A percentile compares a stretch with the other conserved stretches of the same genome.
Evolutionary conservation across 129 eudicot genomes (phyloP).

Genomic region (Escallonia herrerae): DNA sequence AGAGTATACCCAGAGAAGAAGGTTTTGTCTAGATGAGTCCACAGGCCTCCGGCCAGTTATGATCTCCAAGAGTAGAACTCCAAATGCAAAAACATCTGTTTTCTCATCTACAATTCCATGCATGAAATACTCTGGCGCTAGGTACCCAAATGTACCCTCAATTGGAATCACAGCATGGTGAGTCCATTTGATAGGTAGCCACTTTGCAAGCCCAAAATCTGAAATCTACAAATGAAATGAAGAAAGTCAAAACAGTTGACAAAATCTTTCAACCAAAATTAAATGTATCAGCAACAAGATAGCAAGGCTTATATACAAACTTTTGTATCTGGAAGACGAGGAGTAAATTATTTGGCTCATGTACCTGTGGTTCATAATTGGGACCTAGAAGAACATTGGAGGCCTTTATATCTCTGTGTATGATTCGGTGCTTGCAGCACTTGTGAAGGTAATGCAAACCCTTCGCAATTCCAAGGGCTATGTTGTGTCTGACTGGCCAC

Average conservation of each 20-base stretch:
- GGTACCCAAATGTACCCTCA: constrained; percentile 92
- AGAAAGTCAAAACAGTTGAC: neutral
- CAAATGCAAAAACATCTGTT: constrained; percentile 83
- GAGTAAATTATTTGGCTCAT: too few species aligned
- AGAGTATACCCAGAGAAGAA: constrained; percentile 67
- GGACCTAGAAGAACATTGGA: constrained; percentile 91
- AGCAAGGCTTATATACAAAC: too few species aligned
- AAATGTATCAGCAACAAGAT: too few species aligned
- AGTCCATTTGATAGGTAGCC: constrained; percentile 85
- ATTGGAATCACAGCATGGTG: constrained; percentile 68
- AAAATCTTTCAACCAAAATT: neutral
- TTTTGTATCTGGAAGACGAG: neutral
- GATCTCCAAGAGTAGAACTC: constrained; percentile 77
- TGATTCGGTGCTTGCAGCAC: constrained; percentile 79
- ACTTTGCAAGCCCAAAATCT: constrained; percentile 92
- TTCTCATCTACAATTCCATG: constrained; percentile 91
- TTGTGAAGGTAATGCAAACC: constrained; percentile 95
- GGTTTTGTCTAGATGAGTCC: constrained; percentile 53
- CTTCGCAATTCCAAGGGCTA: constrained; percentile 71
- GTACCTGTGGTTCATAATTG: constrained; percentile 85
- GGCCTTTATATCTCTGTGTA: constrained; percentile 93
- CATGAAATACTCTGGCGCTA: constrained; percentile 94
- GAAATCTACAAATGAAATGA: constrained; percentile 57
- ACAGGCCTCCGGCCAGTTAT: constrained; percentile 81
- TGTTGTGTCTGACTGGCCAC: constrained; percentile 74